Evolutionary conservation across 2,329 filamentous ascomycete species (phyloP), one percentile per base, ranked within the genome.

Genomic region (Leptographium galeiforme): DNA sequence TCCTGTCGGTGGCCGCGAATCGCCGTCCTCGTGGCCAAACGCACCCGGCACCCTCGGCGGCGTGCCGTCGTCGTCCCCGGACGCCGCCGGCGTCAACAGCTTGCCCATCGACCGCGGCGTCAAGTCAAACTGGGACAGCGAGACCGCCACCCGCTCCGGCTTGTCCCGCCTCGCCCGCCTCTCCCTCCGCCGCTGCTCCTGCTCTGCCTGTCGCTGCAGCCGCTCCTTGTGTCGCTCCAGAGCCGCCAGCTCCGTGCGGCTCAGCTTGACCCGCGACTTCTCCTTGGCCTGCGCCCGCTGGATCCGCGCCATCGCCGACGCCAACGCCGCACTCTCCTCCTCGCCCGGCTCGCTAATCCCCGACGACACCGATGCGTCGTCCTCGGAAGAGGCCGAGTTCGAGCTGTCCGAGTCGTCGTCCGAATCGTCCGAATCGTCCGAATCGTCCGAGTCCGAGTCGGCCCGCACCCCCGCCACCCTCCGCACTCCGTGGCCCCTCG

Each of bases 261-360:
- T 89, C 58, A 97, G 76, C 64, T 84, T 85, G 53, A 96, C 87
- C 54, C 94, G 87, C 46, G 77, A 74, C 66, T 84, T 85, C 58
- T 89, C 89, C 62, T 81, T 81, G 57, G 80, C 79, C 64, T 87
- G 82, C 16, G 90, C 89, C 59, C 82, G 79, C 58, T 83, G 80
- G 63, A 96, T 94, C 59, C 88, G 84, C 61, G 83, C 81, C 67
- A 94, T 70, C 43, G 90, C 90, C 58, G 81, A 81, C 59, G 89
- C 84, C 58, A 93, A 81, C 61, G 95, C 68, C 58, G 78, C 76
- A 60, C 91, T 85, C 64, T 95, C 88, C 60, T 50, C 55, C 45
- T 59, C 55, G 10, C 55, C 80, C 73, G 58, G 55, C 43, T 60
- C 58, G 52, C 59, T 57, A 38, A 60, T 36, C 19, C 2, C 25